phyloP scores from a whole-genome alignment of 1,139 yeast genomes.

The Hemisphaericaspora xylanilytica region DNA sequence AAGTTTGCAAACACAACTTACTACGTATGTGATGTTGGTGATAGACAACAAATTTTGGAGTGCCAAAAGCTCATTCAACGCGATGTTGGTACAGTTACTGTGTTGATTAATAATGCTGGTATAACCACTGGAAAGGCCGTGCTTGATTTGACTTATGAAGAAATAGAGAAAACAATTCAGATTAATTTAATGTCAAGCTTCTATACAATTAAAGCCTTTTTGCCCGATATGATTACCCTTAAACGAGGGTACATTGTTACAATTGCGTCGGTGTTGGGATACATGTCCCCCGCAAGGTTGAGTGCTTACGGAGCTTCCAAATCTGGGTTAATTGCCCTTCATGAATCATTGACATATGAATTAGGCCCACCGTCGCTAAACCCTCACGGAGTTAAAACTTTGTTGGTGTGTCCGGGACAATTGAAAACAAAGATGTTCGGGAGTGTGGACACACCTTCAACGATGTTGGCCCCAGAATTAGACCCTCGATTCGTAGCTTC shows the following conservation, averaged over 20 bases:
- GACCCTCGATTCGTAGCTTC: constrained; percentile 65
- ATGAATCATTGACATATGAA: constrained; percentile 76
- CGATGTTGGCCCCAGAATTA: constrained; percentile 75
- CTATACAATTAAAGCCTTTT: constrained; percentile 63
- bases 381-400: constrained; percentile 60
- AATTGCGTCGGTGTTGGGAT: constrained; percentile 79
- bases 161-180: constrained; percentile 58
- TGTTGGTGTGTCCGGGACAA: constrained; percentile 87
- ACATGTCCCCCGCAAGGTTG: constrained; percentile 77
- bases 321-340: constrained; percentile 80
- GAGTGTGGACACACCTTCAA: constrained; percentile 69
- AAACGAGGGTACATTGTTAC: constrained; percentile 77
- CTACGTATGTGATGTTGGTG: constrained; percentile 68
- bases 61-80: constrained; percentile 36
- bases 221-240: constrained; percentile 66
- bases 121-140: constrained; percentile 60
- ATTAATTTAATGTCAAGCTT: constrained; percentile 71
- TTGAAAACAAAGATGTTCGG: constrained; percentile 68
- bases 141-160: constrained; percentile 50
- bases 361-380: constrained; percentile 52
- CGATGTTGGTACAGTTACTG: constrained; percentile 59
- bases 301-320: constrained; percentile 89
- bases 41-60: constrained; percentile 38
- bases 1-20: constrained; percentile 47
- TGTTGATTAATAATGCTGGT: constrained; percentile 83